phyloP scores from a whole-genome alignment of 148 eudicot species.

The Amaranthus palmeri region DNA sequence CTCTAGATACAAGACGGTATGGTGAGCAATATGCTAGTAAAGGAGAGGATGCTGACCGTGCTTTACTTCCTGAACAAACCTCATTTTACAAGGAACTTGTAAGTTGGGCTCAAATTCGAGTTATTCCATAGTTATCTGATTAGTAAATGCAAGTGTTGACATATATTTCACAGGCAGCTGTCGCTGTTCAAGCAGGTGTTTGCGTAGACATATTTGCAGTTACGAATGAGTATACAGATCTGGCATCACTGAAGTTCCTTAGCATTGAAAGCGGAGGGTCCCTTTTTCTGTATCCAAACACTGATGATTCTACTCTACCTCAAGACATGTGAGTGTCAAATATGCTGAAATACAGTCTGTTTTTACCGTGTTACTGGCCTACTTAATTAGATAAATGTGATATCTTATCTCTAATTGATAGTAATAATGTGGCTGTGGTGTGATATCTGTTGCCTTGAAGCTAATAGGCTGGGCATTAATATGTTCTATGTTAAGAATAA shows the following conservation, averaged over 20 bases:
- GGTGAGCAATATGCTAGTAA: constrained; percentile 99
- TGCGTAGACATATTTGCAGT: constrained; percentile 97
- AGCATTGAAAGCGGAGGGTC: constrained; percentile 98
- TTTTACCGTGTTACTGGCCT: constrained; percentile 4
- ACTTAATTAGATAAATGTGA: not conserved
- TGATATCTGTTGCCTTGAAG: not conserved
- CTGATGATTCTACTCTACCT: constrained; percentile 98
- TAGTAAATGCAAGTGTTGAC: constrained; percentile 28
- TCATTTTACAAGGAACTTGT: constrained; percentile 96
- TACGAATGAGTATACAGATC: constrained; percentile 93
- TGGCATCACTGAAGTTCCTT: constrained; percentile 92
- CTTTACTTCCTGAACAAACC: constrained; percentile 98
- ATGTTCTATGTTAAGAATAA: no score
- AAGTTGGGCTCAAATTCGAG: constrained; percentile 21
- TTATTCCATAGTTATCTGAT: not conserved
- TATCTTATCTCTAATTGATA: not conserved
- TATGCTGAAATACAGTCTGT: not conserved
- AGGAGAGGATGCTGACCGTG: constrained; percentile 98
- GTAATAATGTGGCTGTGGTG: not conserved
- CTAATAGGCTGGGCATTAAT: not conserved
- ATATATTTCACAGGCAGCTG: constrained; percentile 84
- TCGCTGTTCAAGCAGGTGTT: constrained; percentile 99
- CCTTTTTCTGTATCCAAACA: constrained; percentile 70
- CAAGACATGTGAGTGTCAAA: constrained; percentile 85
- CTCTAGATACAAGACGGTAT: constrained; percentile 87